Conservation (phyloP, 441 rosid genomes). For the Corymbia calophylla region DNA sequence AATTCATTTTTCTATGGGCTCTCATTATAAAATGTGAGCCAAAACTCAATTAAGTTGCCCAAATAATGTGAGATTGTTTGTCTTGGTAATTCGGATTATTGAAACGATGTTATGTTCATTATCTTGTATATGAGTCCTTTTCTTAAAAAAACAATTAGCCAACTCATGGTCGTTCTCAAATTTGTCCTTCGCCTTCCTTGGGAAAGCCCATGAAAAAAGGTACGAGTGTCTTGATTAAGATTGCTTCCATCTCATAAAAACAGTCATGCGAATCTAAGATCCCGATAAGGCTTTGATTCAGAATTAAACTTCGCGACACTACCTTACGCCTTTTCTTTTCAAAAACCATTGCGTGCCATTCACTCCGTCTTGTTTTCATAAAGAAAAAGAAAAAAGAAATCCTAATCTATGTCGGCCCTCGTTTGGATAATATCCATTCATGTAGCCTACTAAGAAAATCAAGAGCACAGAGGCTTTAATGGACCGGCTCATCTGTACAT, state of each 20-base stretch:
- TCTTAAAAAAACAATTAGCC: not conserved
- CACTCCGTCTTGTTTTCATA: not conserved
- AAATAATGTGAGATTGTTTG: not conserved
- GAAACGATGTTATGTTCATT: not conserved
- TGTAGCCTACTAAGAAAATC: not conserved
- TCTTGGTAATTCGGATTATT: not conserved
- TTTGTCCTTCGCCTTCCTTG: not conserved
- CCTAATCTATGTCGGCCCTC: not conserved
- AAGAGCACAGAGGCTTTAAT: not conserved
- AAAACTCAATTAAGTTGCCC: not conserved
- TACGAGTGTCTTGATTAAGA: not conserved
- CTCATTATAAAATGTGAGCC: not conserved
- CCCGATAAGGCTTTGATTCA: not conserved
- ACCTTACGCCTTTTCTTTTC: not conserved
- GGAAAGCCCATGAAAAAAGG: not conserved
- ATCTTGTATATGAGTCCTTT: not conserved
- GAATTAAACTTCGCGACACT: not conserved
- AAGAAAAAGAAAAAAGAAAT: not conserved
- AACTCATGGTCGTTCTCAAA: not conserved
- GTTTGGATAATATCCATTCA: not conserved
- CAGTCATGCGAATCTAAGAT: not conserved
- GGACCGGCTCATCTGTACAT: not conserved
- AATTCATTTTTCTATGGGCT: too few relatives aligned
- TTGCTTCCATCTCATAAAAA: not conserved
- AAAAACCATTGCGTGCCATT: not conserved